phyloP scores from a whole-genome alignment of 768 basidiomycete species.

The Gyrodon lividus region DNA sequence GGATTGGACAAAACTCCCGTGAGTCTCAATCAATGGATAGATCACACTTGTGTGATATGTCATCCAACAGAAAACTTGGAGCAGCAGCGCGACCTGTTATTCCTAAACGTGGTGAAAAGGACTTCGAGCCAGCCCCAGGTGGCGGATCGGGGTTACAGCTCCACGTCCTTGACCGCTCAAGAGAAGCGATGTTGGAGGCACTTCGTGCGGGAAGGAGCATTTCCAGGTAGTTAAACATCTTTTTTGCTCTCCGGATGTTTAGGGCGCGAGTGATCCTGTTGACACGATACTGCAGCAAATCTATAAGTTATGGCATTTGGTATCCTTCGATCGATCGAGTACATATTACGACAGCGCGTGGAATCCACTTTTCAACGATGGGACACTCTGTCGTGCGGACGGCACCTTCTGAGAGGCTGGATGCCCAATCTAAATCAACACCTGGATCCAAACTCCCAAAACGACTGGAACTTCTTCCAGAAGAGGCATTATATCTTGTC shows the following conservation, averaged over 20 bases:
- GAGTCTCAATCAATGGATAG: constrained; percentile 16
- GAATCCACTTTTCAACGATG: constrained; percentile 79
- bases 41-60: constrained; percentile 5
- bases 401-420: constrained; percentile 26
- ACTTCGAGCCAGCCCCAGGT: constrained; percentile 79
- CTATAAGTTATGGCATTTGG: constrained; percentile 82
- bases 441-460: constrained; percentile 47
- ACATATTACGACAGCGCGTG: constrained; percentile 70
- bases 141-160: constrained; percentile 74
- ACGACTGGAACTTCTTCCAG: constrained; percentile 84
- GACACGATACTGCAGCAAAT: constrained; percentile 49
- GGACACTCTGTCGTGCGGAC: constrained; percentile 73
- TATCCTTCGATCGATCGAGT: constrained; percentile 60
- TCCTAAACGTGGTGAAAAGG: constrained; percentile 96
- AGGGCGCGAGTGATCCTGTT: neutral
- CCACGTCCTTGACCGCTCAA: constrained; percentile 75
- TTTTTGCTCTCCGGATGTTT: neutral
- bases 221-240: constrained; percentile 54
- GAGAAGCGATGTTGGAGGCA: constrained; percentile 86
- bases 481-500: constrained; percentile 91
- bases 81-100: constrained; percentile 62
- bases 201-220: constrained; percentile 71
- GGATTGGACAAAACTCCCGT: constrained; percentile 85
- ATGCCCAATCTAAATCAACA: neutral
- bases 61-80: constrained; percentile 18